A percentile compares a stretch with the other conserved stretches of the same genome.
Evolutionary conservation across 2,329 filamentous ascomycete species (phyloP).

Genomic region (Arthrobotrys megalospora): DNA sequence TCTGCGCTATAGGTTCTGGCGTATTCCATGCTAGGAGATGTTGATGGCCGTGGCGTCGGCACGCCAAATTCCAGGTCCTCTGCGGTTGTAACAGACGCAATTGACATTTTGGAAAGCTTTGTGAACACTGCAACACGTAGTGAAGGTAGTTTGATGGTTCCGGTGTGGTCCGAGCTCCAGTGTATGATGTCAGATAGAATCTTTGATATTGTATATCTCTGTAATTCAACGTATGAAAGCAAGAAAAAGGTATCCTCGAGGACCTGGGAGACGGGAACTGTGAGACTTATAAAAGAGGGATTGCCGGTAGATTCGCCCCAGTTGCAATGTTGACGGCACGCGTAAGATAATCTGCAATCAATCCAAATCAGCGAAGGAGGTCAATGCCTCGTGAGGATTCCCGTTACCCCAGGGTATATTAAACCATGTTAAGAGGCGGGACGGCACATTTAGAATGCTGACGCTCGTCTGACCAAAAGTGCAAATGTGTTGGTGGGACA

Average conservation of each 20-base stretch:
- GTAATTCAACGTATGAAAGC: neutral
- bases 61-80: slow-evolving; percentile 17
- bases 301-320: slow-evolving; percentile 2
- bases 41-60: slow-evolving; percentile 34
- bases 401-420: slow-evolving; percentile 19
- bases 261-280: neutral
- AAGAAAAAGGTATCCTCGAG: neutral
- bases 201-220: neutral
- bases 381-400: slow-evolving; percentile 19
- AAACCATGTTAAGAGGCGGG: slow-evolving; percentile 16
- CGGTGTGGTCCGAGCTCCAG: slow-evolving; percentile 2
- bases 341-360: slow-evolving; percentile 13
- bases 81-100: slow-evolving; percentile 32
- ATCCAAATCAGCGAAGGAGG: slow-evolving; percentile 13
- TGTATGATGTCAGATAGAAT: neutral
- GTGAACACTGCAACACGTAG: neutral
- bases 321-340: neutral
- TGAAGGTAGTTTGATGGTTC: neutral
- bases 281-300: neutral
- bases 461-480: slow-evolving; percentile 23
- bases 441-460: slow-evolving; percentile 29
- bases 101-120: slow-evolving; percentile 34
- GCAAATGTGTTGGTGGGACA: slow-evolving; percentile 23
- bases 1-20: neutral
- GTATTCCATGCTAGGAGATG: slow-evolving; percentile 53